Evolutionary conservation across 2,329 filamentous ascomycete genomes (phyloP), one percentile per base, ranked within the genome.

Genomic region (Cercospora sp.): DNA sequence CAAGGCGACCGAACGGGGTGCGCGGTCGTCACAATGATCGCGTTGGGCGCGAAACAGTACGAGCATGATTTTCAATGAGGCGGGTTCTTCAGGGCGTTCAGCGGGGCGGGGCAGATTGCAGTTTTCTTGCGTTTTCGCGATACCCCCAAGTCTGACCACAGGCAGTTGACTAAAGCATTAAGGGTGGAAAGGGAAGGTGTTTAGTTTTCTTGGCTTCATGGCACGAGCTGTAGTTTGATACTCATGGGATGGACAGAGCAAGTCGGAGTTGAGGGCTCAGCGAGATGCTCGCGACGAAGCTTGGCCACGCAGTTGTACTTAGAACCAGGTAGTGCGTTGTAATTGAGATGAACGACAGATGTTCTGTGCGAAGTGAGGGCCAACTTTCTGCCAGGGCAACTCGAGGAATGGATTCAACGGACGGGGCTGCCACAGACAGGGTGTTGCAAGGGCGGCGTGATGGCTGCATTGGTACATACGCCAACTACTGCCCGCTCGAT

Each of bases 91-190:
- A 28, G 18, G 51, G 49, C 28, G 61, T 63, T 64, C 18, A 58
- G 3, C 9, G 18, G 62, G 28, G 49, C 21, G 62, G 37, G 34
- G 32, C 45, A 32, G 43, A 43, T 51, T 51, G 45, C 9, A 40
- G 21, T 43, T 55, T 64, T 43, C 51, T 64, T 64, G 62, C 49
- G 49, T 64, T 64, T 37, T 32, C 51, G 62, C 62, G 62, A 64
- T 53, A 64, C 53, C 62, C 62, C 62, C 62, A 64, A 64, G 51
- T 57, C 51, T 58, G 49, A n/a, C 49, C 62, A 64, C 62, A 64
- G 62, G 34, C 62, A 64, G 62, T 64, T 43, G 57, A 26, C 51
- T 30, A 40, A 64, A 64, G 62, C 62, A 64, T 64, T 34, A 64
- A 51, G 62, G 49, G 24, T 24, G 49, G 62, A 45, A 34, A 24